Conservation (phyloP, 805 yeast species). For the Suhomyces emberorum region DNA sequence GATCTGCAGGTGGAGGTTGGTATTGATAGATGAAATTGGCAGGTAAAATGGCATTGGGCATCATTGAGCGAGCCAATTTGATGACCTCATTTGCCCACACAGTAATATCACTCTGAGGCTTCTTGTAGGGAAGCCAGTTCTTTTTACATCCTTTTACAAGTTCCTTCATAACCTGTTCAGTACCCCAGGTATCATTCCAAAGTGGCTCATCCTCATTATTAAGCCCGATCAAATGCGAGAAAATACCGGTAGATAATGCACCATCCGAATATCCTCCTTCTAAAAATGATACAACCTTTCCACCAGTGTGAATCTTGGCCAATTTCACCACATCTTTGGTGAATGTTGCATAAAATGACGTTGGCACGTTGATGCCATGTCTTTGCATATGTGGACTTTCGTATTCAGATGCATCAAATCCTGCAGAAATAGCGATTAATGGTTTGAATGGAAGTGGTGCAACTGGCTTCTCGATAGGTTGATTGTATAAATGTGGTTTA, state of each 20-base stretch:
- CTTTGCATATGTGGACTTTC: constrained; percentile 85
- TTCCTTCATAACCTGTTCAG: constrained; percentile 59
- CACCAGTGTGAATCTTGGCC: constrained; percentile 59
- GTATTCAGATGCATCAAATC: constrained; percentile 83
- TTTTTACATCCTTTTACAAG: constrained; percentile 65
- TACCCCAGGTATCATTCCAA: constrained; percentile 68
- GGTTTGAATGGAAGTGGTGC: constrained; percentile 42
- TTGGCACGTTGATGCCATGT: constrained; percentile 78
- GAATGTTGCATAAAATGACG: constrained; percentile 69
- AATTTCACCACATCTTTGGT: constrained; percentile 69
- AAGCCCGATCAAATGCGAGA: constrained; percentile 73
- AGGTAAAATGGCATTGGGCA: constrained; percentile 48
- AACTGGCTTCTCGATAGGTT: constrained; percentile 25
- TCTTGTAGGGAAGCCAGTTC: constrained; percentile 58
- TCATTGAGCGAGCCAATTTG: constrained; percentile 58
- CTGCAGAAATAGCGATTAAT: constrained; percentile 74
- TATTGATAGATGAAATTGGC: constrained; percentile 32
- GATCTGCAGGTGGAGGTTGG: constrained; percentile 21
- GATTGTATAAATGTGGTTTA: constrained; percentile 29
- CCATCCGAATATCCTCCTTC: constrained; percentile 90
- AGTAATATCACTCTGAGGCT: constrained; percentile 49
- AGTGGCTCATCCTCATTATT: constrained; percentile 41
- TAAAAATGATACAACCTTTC: constrained; percentile 62
- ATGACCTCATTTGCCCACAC: constrained; percentile 66
- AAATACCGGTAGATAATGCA: constrained; percentile 74